Evolutionary conservation across 306 rosid species (phyloP).

Genomic region (Castanospermum australe): DNA sequence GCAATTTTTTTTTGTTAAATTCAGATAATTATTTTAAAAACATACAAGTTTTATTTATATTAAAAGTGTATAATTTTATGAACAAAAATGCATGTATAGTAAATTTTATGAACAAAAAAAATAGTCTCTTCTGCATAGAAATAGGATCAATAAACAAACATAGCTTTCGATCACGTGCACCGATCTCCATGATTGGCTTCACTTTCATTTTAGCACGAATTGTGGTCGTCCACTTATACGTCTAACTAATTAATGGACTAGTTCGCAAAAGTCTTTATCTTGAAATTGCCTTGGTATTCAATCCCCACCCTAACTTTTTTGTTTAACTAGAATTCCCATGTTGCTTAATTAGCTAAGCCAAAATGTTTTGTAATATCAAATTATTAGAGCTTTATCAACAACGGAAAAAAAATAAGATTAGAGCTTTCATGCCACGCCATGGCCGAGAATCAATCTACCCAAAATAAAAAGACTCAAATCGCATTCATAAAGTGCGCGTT

Average conservation of each 20-base stretch:
- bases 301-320: neutral
- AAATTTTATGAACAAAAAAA: neutral
- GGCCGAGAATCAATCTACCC: neutral
- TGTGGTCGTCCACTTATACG: constrained; percentile 1
- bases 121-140: neutral
- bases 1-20: neutral
- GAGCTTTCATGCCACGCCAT: neutral
- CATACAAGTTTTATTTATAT: too few species aligned
- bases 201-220: constrained; percentile 7
- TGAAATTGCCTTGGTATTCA: constrained; percentile 1
- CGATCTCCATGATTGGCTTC: constrained; percentile 17
- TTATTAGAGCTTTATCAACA: neutral
- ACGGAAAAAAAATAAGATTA: too few species aligned
- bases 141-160: neutral
- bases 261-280: neutral
- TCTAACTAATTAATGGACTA: neutral
- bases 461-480: neutral
- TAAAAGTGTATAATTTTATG: neutral
- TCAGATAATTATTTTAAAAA: neutral
- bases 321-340: neutral
- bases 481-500: neutral
- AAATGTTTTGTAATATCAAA: neutral
- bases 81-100: neutral
- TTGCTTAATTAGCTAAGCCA: constrained; percentile 15
- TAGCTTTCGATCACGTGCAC: constrained; percentile 22